Base-by-base conservation (phyloP, 164 flowering plant species). In the Macadamia integrifolia region DNA sequence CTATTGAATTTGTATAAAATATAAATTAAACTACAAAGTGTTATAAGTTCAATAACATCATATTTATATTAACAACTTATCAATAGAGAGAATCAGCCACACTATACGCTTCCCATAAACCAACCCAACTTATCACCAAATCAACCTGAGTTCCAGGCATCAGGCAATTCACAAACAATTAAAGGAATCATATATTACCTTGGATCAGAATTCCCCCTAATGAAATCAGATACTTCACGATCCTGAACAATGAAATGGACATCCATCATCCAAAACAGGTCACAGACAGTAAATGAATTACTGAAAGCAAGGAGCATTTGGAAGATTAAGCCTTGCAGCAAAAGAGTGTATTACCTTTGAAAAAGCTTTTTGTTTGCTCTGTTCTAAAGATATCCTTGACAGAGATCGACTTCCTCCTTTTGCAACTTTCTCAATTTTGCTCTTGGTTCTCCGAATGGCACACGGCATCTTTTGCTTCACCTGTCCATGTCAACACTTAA, bases 391-490 rank as follows among this genome's bases (percentile, higher is more conserved):
- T 57, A 57, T 75, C 62, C 58, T 73, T 13, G 75, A 66, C 7
- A 53, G 49, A 14, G 77, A 68, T 67, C 52, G 43, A 13, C 69
- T 66, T 69, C 77, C 80, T 72, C 70, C 66, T 13, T 75, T 71
- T 52, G 72, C 65, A 69, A 71, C 71, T 60, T 66, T 68, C 64
- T 57, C 65, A 46, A 40, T 68, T 57, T 70, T 72, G 63, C 50
- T 71, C 64, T 48, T 42, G 40, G 71, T 72, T 70, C 79, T 77
- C 72, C 49, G 68, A 67, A 77, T 71, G 48, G 77, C 75, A 76
- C 75, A 71, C 68, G 61, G 82, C 85, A 84, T 81, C 76, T 72
- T 77, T 79, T 65, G 72, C 40, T 69, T 70, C 71, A 68, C 76
- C 82, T 78, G 76, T 71, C 60, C 67, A 71, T 40, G 52, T 61